Percentiles rank a stretch among this genome's conserved stretches.
phyloP scores from a whole-genome alignment of 2,329 filamentous ascomycete genomes.

The Beauveria caledonica region DNA sequence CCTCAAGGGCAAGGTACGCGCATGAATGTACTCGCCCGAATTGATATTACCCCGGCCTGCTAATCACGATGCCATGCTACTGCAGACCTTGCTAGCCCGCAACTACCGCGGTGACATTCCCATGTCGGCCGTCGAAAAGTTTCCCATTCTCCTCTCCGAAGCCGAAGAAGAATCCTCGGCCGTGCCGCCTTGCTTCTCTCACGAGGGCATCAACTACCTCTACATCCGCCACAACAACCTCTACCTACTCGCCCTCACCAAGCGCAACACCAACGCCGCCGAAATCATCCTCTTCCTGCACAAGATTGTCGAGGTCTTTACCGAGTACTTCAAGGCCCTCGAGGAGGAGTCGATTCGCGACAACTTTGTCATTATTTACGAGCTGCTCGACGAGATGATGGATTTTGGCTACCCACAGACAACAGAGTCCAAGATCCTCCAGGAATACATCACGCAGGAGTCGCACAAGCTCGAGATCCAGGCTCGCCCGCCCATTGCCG shows the following conservation, averaged over 20 bases:
- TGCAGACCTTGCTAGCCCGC: constrained; percentile 88
- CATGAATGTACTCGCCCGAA: background rate
- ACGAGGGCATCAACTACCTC: constrained; percentile 98
- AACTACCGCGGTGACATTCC: constrained; percentile 98
- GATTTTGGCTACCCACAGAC: constrained; percentile 99
- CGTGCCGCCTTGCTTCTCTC: constrained; percentile 94
- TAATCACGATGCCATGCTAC: constrained; percentile 16
- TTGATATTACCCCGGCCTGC: background rate
- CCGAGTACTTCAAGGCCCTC: constrained; percentile 98
- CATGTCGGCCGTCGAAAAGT: constrained; percentile 98
- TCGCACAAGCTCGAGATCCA: constrained; percentile 97
- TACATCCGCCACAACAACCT: constrained; percentile 99
- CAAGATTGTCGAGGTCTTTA: constrained; percentile 97
- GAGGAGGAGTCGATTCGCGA: constrained; percentile 98
- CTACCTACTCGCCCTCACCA: constrained; percentile 93
- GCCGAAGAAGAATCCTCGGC: constrained; percentile 98
- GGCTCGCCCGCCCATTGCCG: constrained; percentile 90
- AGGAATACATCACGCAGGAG: constrained; percentile 99
- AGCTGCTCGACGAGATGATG: constrained; percentile 99
- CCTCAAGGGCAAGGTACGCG: constrained; percentile 90
- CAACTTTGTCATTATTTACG: constrained; percentile 99
- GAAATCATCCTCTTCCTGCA: constrained; percentile 97
- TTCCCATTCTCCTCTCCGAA: constrained; percentile 90
- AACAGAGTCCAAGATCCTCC: constrained; percentile 95
- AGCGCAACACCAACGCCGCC: constrained; percentile 97